A percentile compares a stretch with the other conserved stretches of the same genome.
Evolutionary conservation across 1,284 basidiomycete species (phyloP).

Genomic region (Takashimella tepidaria): DNA sequence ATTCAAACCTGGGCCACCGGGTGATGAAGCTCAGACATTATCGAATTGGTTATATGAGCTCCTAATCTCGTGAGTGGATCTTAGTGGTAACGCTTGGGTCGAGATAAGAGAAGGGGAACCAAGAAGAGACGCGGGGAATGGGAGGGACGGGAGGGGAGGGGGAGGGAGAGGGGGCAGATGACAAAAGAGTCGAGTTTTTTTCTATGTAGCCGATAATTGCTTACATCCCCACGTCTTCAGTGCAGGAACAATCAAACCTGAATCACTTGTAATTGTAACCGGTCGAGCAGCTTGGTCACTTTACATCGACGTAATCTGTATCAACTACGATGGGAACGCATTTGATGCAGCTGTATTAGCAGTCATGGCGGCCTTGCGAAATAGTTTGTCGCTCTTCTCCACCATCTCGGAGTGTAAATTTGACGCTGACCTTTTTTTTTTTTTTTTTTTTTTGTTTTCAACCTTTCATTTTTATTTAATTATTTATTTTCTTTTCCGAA

Average conservation of each 20-base stretch:
- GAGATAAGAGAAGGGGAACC: too few relatives aligned
- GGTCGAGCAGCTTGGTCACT: conserved; percentile 82
- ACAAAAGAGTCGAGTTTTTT: too few relatives aligned
- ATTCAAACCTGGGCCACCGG: conserved; percentile 91
- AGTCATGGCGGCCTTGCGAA: conserved; percentile 75
- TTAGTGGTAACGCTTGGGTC: too few relatives aligned
- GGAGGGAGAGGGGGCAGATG: too few relatives aligned
- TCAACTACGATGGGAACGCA: conserved; percentile 94
- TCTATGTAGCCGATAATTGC: too few relatives aligned
- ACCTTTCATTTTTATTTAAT: too few relatives aligned
- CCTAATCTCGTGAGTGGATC: conserved; percentile 58
- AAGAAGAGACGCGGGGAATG: too few relatives aligned
- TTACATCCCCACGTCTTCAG: conserved; percentile 56
- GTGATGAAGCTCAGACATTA: conserved; percentile 82
- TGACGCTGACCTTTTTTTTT: too few relatives aligned
- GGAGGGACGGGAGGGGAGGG: too few relatives aligned
- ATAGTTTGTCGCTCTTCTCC: conserved; percentile 59
- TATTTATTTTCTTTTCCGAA: too few relatives aligned
- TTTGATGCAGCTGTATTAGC: conserved; percentile 87
- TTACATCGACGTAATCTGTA: conserved; percentile 88
- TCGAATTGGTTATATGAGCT: conserved; percentile 75
- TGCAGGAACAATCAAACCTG: conserved; percentile 59
- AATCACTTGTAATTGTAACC: conserved; percentile 70
- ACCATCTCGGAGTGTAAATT: background rate
- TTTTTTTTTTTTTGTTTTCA: too few relatives aligned